A percentile compares a stretch with the other conserved stretches of the same genome.
phyloP scores from a whole-genome alignment of 306 rosid genomes.

The Rosa multiflora region DNA sequence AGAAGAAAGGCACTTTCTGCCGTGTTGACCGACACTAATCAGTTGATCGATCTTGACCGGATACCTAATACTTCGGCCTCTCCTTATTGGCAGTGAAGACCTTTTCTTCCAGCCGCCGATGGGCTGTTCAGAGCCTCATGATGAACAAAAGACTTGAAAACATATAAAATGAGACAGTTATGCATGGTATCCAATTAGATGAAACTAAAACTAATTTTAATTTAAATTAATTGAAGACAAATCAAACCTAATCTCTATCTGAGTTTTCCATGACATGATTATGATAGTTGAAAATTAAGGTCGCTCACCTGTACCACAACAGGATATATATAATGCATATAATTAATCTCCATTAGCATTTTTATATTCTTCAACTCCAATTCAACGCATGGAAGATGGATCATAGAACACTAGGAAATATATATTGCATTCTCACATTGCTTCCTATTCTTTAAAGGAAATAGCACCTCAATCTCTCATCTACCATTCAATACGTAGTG shows the following conservation, averaged over 20 bases:
- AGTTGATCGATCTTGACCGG: not conserved
- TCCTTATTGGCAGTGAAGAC: not conserved
- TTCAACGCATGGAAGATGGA: not conserved
- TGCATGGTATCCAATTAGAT: not conserved
- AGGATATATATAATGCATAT: not conserved
- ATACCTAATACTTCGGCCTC: not conserved
- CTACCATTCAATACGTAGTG: not conserved
- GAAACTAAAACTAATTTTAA: not conserved
- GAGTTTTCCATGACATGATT: not conserved
- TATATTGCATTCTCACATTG: not conserved
- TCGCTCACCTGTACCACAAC: conserved; percentile 34
- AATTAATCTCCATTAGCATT: not conserved
- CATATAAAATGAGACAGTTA: conserved; percentile 1
- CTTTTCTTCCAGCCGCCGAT: not conserved
- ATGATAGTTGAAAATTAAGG: not conserved
- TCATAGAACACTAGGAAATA: conserved; percentile 1
- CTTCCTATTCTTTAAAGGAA: not conserved
- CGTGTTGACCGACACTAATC: not conserved
- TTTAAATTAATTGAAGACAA: not conserved
- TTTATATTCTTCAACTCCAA: conserved; percentile 1
- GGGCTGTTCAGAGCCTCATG: not conserved
- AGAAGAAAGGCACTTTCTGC: not conserved
- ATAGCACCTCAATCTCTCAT: conserved; percentile 6
- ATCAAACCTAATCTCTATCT: not conserved
- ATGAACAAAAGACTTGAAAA: not conserved